Conservation (phyloP, 2,329 filamentous ascomycete genomes). For the Dryadomyces quercivorus region DNA sequence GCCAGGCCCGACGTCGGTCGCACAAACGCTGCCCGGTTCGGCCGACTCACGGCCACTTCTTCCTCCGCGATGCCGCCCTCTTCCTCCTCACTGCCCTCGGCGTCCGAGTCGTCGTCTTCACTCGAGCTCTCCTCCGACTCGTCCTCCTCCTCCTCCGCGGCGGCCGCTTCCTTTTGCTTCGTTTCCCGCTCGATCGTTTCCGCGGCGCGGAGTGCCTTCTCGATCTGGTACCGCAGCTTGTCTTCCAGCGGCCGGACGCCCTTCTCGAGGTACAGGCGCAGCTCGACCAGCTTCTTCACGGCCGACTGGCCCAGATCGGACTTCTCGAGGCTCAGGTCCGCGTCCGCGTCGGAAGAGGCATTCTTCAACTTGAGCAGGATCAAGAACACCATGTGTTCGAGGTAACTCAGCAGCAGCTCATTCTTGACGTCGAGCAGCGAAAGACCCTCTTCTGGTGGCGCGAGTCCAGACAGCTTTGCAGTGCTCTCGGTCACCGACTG, state of each 20-base stretch:
- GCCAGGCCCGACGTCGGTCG: slow-evolving; percentile 11
- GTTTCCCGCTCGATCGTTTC: slow-evolving; percentile 52
- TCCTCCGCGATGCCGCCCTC: slow-evolving; percentile 12
- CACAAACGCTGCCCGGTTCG: slow-evolving; percentile 25
- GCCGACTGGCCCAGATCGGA: slow-evolving; percentile 49
- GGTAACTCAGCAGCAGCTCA: slow-evolving; percentile 89
- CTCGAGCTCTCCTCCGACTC: slow-evolving; percentile 20
- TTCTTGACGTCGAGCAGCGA: slow-evolving; percentile 94
- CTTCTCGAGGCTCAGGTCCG: slow-evolving; percentile 18
- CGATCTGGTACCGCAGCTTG: slow-evolving; percentile 87
- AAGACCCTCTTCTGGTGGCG: slow-evolving; percentile 74
- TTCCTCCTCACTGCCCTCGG: slow-evolving; percentile 20
- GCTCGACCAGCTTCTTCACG: slow-evolving; percentile 76
- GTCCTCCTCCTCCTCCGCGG: slow-evolving; percentile 21
- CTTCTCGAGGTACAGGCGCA: slow-evolving; percentile 86
- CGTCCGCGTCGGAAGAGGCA: slow-evolving; percentile 16
- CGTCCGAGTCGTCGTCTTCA: slow-evolving; percentile 18
- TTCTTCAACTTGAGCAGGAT: slow-evolving; percentile 70
- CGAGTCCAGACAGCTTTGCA: slow-evolving; percentile 47
- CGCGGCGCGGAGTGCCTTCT: slow-evolving; percentile 81
- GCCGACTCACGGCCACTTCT: slow-evolving; percentile 12
- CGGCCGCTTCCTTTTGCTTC: slow-evolving; percentile 21
- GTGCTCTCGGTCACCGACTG: slow-evolving; percentile 55
- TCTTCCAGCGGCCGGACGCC: slow-evolving; percentile 84
- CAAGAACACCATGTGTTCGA: slow-evolving; percentile 86